Evolutionary conservation across 2,329 filamentous ascomycete species (phyloP).

Genomic region (Venturiaceae sp.): DNA sequence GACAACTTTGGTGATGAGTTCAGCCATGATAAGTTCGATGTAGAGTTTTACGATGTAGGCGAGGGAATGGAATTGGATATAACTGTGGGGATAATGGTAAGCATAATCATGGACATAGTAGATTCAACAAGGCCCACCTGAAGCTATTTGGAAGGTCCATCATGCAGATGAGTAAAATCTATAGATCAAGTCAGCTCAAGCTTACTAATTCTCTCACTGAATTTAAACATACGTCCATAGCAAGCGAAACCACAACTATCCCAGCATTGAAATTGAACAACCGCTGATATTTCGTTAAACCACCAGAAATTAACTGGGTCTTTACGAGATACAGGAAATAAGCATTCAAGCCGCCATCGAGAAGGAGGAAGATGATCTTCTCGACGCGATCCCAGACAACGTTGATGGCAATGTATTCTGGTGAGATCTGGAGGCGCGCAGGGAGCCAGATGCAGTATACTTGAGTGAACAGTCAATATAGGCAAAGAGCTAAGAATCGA

Average conservation of each 20-base stretch:
- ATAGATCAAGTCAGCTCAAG: no score
- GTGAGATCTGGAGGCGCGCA: slow-evolving; percentile 32
- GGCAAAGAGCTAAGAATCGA: slow-evolving; percentile 41
- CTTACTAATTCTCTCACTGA: no score
- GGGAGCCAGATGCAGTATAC: slow-evolving; percentile 48
- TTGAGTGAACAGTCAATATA: no score
- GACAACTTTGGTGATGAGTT: slow-evolving; percentile 26
- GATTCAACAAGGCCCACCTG: no score
- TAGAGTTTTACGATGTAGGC: slow-evolving; percentile 40
- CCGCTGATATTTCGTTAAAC: slow-evolving; percentile 29
- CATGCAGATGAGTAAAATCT: no score
- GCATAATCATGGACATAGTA: no score
- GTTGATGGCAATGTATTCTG: slow-evolving; percentile 36
- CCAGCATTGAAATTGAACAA: slow-evolving; percentile 30
- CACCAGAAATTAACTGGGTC: slow-evolving; percentile 25
- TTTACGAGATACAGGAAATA: slow-evolving; percentile 39
- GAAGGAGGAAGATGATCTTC: slow-evolving; percentile 41
- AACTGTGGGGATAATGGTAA: no score
- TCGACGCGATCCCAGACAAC: slow-evolving; percentile 43
- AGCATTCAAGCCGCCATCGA: slow-evolving; percentile 43
- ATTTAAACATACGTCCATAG: no score
- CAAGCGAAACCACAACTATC: slow-evolving; percentile 29
- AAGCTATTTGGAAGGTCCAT: no score
- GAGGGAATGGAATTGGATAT: slow-evolving; percentile 41
- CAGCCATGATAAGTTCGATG: slow-evolving; percentile 44